A percentile compares a stretch with the other conserved stretches of the same genome.
Conservation (phyloP, 331 rosid species). For the Acacia concinna region DNA sequence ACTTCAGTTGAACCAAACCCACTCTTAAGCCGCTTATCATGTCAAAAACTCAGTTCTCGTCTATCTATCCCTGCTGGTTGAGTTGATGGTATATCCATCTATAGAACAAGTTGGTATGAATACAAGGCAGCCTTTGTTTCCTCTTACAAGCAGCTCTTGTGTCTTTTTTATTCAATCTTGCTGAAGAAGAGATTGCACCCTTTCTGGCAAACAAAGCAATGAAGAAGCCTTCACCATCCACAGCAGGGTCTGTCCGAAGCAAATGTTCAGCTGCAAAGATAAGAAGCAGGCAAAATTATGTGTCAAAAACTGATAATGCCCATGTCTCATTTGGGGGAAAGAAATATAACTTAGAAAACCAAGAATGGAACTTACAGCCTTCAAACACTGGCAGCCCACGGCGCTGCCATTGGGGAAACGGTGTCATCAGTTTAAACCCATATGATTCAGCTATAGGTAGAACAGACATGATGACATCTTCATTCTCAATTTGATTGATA, state of each 20-base stretch:
- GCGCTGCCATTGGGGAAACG: conserved; percentile 76
- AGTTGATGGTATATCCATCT: conserved; percentile 32
- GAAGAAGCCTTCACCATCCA: conserved; percentile 89
- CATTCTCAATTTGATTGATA: conserved; percentile 74
- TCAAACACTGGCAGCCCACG: conserved; percentile 73
- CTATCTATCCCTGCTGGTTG: background rate
- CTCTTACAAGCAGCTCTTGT: background rate
- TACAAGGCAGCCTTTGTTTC: conserved; percentile 3
- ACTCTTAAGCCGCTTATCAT: background rate
- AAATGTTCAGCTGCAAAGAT: conserved; percentile 53
- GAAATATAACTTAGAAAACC: background rate
- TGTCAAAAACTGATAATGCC: background rate
- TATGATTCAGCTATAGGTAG: conserved; percentile 60
- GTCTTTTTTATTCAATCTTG: background rate
- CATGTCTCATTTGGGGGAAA: background rate
- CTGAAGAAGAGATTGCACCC: background rate
- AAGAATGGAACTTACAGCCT: conserved; percentile 55
- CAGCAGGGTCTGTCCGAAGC: conserved; percentile 67
- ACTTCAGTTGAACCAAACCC: no score
- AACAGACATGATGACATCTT: conserved; percentile 67
- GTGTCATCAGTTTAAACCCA: conserved; percentile 71
- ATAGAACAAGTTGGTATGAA: conserved; percentile 37
- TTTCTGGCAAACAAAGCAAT: conserved; percentile 64
- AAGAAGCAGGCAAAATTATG: conserved; percentile 8
- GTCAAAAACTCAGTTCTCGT: background rate